These are phyloP conservation scores for Ambrosia hybrid DNA, from an alignment of 140 eudicot species.

Conservation along the genomic window DNA sequence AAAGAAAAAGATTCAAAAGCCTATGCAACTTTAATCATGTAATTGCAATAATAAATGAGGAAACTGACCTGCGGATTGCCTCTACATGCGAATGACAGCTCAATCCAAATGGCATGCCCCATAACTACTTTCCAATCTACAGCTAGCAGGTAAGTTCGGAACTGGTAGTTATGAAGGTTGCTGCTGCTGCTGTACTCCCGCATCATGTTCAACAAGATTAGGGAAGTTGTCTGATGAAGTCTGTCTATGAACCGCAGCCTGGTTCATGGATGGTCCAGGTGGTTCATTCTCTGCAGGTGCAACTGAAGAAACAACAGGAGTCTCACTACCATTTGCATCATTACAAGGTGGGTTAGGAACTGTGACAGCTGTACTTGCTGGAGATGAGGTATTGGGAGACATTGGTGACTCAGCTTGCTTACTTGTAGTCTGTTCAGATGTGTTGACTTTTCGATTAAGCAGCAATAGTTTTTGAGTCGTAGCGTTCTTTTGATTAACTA, in stretches of 20 bases:
- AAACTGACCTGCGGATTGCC: conserved; percentile 26
- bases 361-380: conserved; percentile 25
- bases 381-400: conserved; percentile 12
- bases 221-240: conserved; percentile 35
- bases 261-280: conserved; percentile 27
- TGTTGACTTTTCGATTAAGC: conserved; percentile 46
- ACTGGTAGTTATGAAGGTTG: not conserved
- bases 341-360: conserved; percentile 25
- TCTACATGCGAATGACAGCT: conserved; percentile 11
- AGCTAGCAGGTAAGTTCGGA: not conserved
- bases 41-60: not conserved
- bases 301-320: conserved; percentile 35
- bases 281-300: conserved; percentile 27
- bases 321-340: conserved; percentile 35
- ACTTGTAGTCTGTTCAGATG: conserved; percentile 37
- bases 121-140: not conserved
- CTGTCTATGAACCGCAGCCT: conserved; percentile 39
- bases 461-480: conserved; percentile 34
- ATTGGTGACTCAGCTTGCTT: conserved; percentile 41
- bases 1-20: not conserved
- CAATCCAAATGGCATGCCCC: conserved; percentile 16
- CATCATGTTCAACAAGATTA: conserved; percentile 25
- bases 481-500: conserved; percentile 43
- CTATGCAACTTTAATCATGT: not conserved
- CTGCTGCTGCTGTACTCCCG: conserved; percentile 17